These are phyloP conservation scores for Phylloporus gajari DNA, from an alignment of 1,284 basidiomycete genomes.

Conservation along the genomic window DNA sequence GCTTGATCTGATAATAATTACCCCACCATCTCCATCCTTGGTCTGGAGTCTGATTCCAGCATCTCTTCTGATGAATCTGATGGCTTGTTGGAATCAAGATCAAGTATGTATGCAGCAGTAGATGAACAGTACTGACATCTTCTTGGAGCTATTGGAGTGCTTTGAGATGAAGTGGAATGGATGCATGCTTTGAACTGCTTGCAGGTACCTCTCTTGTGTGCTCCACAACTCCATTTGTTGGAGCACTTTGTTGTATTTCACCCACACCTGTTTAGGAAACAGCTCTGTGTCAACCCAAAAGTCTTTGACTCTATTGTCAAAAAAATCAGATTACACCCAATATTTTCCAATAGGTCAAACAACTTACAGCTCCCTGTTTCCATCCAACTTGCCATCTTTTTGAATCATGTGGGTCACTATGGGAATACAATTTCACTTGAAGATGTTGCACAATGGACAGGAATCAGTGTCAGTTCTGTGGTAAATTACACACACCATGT, in stretches of 20 bases:
- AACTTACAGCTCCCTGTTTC: slow-evolving; percentile 47
- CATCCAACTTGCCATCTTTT: slow-evolving; percentile 40
- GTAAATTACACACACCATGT: slow-evolving; percentile 15
- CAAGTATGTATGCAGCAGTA: too few relatives aligned
- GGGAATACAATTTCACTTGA: not conserved
- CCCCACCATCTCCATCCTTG: too few relatives aligned
- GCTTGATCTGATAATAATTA: too few relatives aligned
- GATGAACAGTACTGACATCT: not conserved
- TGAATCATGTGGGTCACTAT: slow-evolving; percentile 2
- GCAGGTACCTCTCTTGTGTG: not conserved
- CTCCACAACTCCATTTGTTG: not conserved
- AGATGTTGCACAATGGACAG: slow-evolving; percentile 45
- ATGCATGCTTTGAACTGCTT: not conserved
- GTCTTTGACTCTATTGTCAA: slow-evolving; percentile 12
- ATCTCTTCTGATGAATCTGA: too few relatives aligned
- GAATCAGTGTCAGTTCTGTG: slow-evolving; percentile 21
- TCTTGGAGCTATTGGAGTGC: not conserved
- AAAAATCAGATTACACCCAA: not conserved
- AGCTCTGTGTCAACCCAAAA: not conserved
- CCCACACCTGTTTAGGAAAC: slow-evolving; percentile 5
- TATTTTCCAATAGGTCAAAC: slow-evolving; percentile 25
- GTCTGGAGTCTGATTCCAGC: too few relatives aligned
- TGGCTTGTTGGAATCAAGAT: too few relatives aligned
- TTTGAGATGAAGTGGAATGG: not conserved
- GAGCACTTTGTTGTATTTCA: not conserved